Evolutionary conservation across 495 filamentous ascomycete species (phyloP).

Genomic region (Usnea hakonensis): DNA sequence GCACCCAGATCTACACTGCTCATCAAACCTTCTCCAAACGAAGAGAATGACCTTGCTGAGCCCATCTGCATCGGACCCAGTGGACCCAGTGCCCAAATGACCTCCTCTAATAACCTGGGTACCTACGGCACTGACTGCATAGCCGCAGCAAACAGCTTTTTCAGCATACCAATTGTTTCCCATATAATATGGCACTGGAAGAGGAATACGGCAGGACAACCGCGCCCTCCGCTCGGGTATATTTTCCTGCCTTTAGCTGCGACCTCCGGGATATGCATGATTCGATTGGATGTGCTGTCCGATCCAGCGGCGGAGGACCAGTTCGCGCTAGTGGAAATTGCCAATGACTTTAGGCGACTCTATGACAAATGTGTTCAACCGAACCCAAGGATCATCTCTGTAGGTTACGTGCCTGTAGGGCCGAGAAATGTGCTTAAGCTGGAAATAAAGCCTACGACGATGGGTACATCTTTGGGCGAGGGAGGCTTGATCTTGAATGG

Average conservation of each 20-base stretch:
- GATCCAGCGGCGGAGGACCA: not conserved
- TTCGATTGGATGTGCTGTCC: not conserved
- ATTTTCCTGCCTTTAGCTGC: not conserved
- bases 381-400: not conserved
- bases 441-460: not conserved
- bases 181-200: not conserved
- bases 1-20: not conserved
- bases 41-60: not conserved
- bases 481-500: not conserved
- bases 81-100: not conserved
- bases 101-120: not conserved
- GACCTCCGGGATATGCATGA: not conserved
- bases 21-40: not conserved
- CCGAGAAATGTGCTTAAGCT: not conserved
- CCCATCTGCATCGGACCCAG: not conserved
- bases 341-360: not conserved
- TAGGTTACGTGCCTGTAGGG: not conserved
- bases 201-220: not conserved
- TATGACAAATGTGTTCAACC: not conserved
- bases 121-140: not conserved
- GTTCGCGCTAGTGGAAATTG: not conserved
- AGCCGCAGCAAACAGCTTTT: not conserved
- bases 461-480: not conserved
- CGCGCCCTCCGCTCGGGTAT: too few relatives aligned
- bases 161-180: not conserved